Base-by-base conservation (phyloP, 805 yeast species). In the Suhomyces kilbournensis region DNA sequence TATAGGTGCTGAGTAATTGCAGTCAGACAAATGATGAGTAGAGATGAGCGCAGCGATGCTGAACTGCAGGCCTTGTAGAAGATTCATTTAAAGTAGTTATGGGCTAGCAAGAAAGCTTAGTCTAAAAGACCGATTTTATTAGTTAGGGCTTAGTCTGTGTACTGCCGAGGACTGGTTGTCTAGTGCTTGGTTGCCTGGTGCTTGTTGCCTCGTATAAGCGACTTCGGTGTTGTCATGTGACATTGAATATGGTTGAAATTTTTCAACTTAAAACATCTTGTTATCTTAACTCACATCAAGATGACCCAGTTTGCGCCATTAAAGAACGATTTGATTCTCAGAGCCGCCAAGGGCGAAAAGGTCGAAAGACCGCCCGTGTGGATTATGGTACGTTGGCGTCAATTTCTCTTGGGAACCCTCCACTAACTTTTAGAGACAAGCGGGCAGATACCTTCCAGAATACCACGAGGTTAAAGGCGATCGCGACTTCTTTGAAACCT, bases 351-450 rank as follows among this genome's bases (percentile, higher is more conserved):
- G 58, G 97, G 88, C 53, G 96, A 93, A 66, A 74, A 74, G 54
- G 97, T 93, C 40, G 98, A 94, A 71, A 84, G 99, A 67, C 97
- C 99, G 2, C 99, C 99, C 17, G 84, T 94, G 55, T 94, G 97
- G 97, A 87, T 92, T 60, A 91, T 91, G 97, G 83, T 79, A 70
- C 57, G 51, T 49, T 23, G 35, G 35, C 23, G 42, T 9, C 42
- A 38, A 17, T 17, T 10, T 17, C 7, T 17, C 22, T 9, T 10
- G 17, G 17, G 40, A 35, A 35, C 19, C 40, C 35, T n/a, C 23
- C 42, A 54, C 53, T 50, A 56, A 54, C 57, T 30, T 8, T 5
- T 44, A 76, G 83, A 83, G 97, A 71, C 97, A 91, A 75, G 97
- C 97, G n/a, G 97, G 97, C 17, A 79, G 97, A 55, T 91, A 92